A percentile compares a stretch with the other conserved stretches of the same genome.
These are phyloP conservation scores for Leishmania guyanensis DNA, from an alignment of 208 protist genomes.

Conservation along the genomic window DNA sequence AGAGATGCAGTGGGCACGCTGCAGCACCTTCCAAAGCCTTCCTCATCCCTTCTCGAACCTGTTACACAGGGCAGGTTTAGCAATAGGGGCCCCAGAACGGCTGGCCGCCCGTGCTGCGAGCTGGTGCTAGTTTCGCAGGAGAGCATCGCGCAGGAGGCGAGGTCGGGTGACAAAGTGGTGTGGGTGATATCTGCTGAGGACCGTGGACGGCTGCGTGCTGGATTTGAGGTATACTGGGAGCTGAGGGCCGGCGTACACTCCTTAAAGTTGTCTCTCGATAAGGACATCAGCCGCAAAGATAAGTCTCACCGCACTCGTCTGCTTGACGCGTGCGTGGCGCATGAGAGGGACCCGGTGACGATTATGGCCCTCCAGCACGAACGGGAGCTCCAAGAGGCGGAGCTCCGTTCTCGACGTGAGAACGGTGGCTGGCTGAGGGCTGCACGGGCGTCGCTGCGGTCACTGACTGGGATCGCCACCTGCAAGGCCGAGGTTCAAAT, in stretches of 20 bases:
- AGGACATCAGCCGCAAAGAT: slow-evolving; percentile 69
- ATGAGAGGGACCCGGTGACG: slow-evolving; percentile 31
- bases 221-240: slow-evolving; percentile 68
- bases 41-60: background rate
- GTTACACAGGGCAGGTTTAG: background rate
- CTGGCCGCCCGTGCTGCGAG: slow-evolving; percentile 8
- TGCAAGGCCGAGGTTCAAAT: slow-evolving; percentile 67
- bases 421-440: slow-evolving; percentile 26
- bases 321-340: slow-evolving; percentile 25
- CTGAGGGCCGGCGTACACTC: slow-evolving; percentile 45
- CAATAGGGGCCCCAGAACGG: background rate
- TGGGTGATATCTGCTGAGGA: slow-evolving; percentile 47
- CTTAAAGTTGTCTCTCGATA: slow-evolving; percentile 49
- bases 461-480: slow-evolving; percentile 43
- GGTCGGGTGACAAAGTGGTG: slow-evolving; percentile 8
- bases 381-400: slow-evolving; percentile 19
- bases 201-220: slow-evolving; percentile 30
- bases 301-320: slow-evolving; percentile 56
- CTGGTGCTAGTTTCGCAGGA: slow-evolving; percentile 21
- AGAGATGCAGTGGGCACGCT: slow-evolving; percentile 43
- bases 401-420: slow-evolving; percentile 22
- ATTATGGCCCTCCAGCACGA: slow-evolving; percentile 37
- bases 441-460: slow-evolving; percentile 32
- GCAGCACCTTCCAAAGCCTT: slow-evolving; percentile 44
- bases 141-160: slow-evolving; percentile 5